Evolutionary conservation across 1,284 basidiomycete species (phyloP), one percentile per base, ranked within the genome.

Genomic region (Schizophyllum amplum): DNA sequence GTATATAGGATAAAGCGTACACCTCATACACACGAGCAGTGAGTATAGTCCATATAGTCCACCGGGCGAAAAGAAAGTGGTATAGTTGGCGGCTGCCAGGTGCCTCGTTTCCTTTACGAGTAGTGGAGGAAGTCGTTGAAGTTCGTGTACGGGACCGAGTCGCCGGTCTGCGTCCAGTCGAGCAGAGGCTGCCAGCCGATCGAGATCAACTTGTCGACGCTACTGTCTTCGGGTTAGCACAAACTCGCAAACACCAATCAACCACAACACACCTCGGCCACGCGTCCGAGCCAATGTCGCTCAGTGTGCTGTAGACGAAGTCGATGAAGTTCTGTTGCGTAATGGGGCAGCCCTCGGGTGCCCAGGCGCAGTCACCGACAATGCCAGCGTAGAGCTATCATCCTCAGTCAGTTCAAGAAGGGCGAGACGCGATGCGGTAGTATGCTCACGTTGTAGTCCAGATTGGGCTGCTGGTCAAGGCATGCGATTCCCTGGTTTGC

Each of bases 301-400:
- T 52, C 48, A 65, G 54, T 13, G 59, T 47, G 4, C 60, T 56
- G 51, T 64, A 64, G 51, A 63, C 53, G 23, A 62, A 63, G 53
- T 65, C 64, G 51, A 64, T 59, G 47, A 60, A 64, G 56, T 65
- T 65, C 27, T 65, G 63, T 52, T 65, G 59, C 1, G 63, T 64
- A 24, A 65, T 62, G 42, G 64, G 61, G 59, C 63, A 64, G 6
- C 59, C 61, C 7, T 55, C 55, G 33, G 55, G 20, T 47, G 22
- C 25, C 23, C 47, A 56, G 15, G 58, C 60, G 54, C 63, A 63
- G 11, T 53, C 26, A 26, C 64, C 63, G 21, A 65, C 62, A 33
- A 65, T 64, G 24, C 48, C 47, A 6, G 52, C 48, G 24, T 59
- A 62, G 46, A 61, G 56, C 59, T 65, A 24, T n/a, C n/a, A n/a